A percentile compares a stretch with the other conserved stretches of the same genome.
Conservation (phyloP, 2,329 filamentous ascomycete species). For the Knufia fluminis region DNA sequence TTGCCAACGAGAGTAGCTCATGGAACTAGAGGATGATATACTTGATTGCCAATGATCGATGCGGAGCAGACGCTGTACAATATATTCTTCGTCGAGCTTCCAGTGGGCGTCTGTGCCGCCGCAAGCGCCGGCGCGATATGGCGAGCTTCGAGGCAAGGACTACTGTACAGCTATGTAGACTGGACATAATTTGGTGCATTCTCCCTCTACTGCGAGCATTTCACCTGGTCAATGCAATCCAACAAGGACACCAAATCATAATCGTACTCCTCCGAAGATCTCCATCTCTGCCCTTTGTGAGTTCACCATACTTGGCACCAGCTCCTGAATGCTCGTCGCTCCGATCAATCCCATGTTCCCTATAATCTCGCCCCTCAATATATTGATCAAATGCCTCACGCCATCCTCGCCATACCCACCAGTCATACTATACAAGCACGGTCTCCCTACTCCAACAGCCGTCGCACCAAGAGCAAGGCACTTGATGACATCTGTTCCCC, state of each 20-base stretch:
- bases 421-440: conserved; percentile 46
- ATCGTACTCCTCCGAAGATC: conserved; percentile 25
- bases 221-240: too few species aligned
- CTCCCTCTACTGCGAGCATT: too few species aligned
- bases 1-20: too few species aligned
- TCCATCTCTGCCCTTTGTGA: conserved; percentile 27
- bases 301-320: conserved; percentile 28
- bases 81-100: too few species aligned
- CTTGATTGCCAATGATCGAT: too few species aligned
- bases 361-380: conserved; percentile 29
- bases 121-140: too few species aligned
- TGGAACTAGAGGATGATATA: too few species aligned
- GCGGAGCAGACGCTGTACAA: too few species aligned
- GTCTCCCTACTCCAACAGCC: conserved; percentile 45
- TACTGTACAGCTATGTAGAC: neutral
- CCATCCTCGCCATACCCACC: conserved; percentile 37
- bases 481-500: conserved; percentile 47
- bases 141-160: too few species aligned
- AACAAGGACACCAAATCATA: too few species aligned
- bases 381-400: conserved; percentile 38
- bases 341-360: conserved; percentile 30
- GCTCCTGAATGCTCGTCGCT: conserved; percentile 23
- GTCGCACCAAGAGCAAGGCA: conserved; percentile 44
- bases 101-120: too few species aligned
- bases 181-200: neutral